Conservation (phyloP, 345 rosid species). For the Populus ilicifolia region DNA sequence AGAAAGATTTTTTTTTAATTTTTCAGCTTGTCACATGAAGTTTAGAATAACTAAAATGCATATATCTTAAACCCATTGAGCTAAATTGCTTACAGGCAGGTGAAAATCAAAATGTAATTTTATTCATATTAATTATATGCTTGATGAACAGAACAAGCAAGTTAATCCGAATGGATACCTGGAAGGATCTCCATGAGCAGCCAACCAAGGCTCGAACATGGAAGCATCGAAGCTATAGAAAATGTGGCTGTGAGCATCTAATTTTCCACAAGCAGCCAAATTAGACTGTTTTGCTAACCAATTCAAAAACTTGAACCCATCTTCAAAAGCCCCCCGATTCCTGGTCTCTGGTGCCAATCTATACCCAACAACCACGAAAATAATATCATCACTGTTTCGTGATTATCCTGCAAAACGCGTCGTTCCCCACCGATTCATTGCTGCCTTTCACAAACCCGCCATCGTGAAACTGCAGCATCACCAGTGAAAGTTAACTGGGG, state of each 20-base stretch:
- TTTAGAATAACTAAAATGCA: too few relatives aligned
- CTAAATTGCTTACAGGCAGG: too few relatives aligned
- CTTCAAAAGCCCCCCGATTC: slow-evolving; percentile 83
- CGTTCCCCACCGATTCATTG: slow-evolving; percentile 84
- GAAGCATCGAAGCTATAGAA: slow-evolving; percentile 82
- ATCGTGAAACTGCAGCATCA: slow-evolving; percentile 88
- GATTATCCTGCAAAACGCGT: slow-evolving; percentile 68
- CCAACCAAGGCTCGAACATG: slow-evolving; percentile 93
- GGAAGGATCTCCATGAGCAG: slow-evolving; percentile 88
- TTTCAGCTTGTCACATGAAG: too few relatives aligned
- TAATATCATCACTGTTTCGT: slow-evolving; percentile 70
- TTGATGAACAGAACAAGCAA: background rate
- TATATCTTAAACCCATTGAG: too few relatives aligned
- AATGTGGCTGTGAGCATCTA: slow-evolving; percentile 59
- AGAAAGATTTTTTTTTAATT: too few relatives aligned
- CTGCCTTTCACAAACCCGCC: slow-evolving; percentile 98
- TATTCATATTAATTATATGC: background rate
- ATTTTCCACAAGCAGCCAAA: slow-evolving; percentile 75
- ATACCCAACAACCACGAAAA: slow-evolving; percentile 83
- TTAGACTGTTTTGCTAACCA: slow-evolving; percentile 98
- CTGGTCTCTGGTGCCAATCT: slow-evolving; percentile 86
- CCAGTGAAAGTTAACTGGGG: slow-evolving; percentile 26
- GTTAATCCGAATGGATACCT: slow-evolving; percentile 40
- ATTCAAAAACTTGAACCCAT: slow-evolving; percentile 71
- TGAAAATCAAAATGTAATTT: too few relatives aligned